Conservation (phyloP, 345 rosid species). For the Geranium brycei region DNA sequence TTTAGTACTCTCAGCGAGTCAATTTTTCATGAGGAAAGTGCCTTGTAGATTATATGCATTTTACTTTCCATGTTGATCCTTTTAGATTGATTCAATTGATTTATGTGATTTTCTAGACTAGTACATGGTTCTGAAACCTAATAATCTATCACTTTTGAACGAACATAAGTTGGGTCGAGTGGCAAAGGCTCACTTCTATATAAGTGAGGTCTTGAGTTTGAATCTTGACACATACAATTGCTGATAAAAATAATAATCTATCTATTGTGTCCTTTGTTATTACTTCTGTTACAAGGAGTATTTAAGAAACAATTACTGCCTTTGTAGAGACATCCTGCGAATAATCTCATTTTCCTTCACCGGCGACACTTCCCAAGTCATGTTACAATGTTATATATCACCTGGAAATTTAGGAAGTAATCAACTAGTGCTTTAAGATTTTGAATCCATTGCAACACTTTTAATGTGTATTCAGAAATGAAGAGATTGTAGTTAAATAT, state of each 20-base stretch:
- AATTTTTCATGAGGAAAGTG: neutral
- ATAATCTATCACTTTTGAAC: neutral
- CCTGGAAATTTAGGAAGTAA: too few relatives aligned
- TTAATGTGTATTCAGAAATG: neutral
- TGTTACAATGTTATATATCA: neutral
- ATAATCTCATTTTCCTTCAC: neutral
- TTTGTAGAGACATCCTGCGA: neutral
- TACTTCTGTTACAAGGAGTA: neutral
- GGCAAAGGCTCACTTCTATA: too few relatives aligned
- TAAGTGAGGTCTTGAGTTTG: too few relatives aligned
- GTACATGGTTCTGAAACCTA: neutral
- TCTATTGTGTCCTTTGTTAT: neutral
- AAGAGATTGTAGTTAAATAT: conserved; percentile 3
- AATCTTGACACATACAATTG: too few relatives aligned
- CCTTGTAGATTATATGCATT: neutral
- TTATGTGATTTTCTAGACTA: neutral
- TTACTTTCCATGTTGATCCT: neutral
- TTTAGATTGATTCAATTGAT: neutral
- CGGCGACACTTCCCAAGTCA: neutral
- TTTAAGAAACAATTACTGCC: neutral
- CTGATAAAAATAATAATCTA: too few relatives aligned
- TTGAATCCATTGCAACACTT: neutral
- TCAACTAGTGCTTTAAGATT: too few relatives aligned
- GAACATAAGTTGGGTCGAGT: too few relatives aligned
- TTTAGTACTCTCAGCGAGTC: neutral